Evolutionary conservation across 108 stramenopile genomes (phyloP).

Genomic region (Parietichytrium sp.): DNA sequence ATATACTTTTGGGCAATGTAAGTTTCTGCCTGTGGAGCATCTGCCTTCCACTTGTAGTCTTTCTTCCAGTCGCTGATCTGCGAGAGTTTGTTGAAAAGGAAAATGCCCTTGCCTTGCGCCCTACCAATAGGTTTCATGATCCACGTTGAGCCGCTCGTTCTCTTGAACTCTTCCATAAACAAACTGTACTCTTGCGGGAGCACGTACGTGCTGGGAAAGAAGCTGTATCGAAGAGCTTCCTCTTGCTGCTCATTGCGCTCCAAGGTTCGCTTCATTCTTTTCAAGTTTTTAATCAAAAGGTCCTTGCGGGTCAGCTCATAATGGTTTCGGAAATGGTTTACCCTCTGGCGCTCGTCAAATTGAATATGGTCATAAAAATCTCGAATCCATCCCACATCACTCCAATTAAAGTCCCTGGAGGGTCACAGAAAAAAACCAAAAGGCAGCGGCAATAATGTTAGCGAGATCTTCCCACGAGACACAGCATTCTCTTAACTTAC

Average conservation of each 20-base stretch:
- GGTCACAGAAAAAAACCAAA: too few relatives aligned
- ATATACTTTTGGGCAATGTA: constrained; percentile 72
- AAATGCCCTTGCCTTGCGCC: constrained; percentile 66
- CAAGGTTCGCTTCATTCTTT: constrained; percentile 48
- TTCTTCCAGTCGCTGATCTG: constrained; percentile 53
- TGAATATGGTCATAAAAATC: constrained; percentile 42
- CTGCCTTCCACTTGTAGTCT: constrained; percentile 39
- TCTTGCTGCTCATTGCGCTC: not conserved
- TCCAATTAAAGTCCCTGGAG: constrained; percentile 48
- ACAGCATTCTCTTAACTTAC: too few relatives aligned
- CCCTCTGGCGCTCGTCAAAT: constrained; percentile 58
- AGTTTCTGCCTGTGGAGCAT: constrained; percentile 42
- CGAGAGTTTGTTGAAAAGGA: constrained; percentile 63
- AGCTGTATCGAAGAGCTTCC: constrained; percentile 47
- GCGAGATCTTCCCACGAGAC: too few relatives aligned
- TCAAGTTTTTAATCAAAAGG: constrained; percentile 64
- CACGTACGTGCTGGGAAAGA: constrained; percentile 64
- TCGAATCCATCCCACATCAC: constrained; percentile 44
- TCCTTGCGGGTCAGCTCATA: constrained; percentile 65
- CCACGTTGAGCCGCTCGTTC: constrained; percentile 59
- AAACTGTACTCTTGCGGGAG: constrained; percentile 65
- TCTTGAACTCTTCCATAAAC: constrained; percentile 65
- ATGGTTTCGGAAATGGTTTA: constrained; percentile 71
- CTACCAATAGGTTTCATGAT: constrained; percentile 66
- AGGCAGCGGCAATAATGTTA: too few relatives aligned